Conservation (phyloP, 163 green algal genomes). For the Smithsoniella earleae region DNA sequence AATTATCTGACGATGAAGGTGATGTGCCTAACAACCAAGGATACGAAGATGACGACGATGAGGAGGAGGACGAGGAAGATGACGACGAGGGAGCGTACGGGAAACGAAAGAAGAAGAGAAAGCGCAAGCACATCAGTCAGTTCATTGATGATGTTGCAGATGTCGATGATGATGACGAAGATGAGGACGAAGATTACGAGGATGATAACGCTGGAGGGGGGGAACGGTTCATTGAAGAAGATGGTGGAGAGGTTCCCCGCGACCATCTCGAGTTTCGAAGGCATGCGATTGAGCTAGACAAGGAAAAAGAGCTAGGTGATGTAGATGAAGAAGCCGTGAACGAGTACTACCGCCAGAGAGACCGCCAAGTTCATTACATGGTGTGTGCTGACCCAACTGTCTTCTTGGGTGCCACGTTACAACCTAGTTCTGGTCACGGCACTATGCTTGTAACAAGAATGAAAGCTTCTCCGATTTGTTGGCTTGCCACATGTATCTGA, state of each 20-base stretch:
- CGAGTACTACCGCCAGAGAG: slow-evolving; percentile 15
- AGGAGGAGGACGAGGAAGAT: slow-evolving; percentile 17
- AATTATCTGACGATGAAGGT: slow-evolving; percentile 23
- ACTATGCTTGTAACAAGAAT: too few species aligned
- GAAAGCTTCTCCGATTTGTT: too few species aligned
- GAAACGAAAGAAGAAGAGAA: slow-evolving; percentile 23
- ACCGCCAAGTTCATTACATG: slow-evolving; percentile 13
- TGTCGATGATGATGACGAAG: slow-evolving; percentile 21
- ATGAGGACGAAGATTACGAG: slow-evolving; percentile 28
- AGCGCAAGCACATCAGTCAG: slow-evolving; percentile 14
- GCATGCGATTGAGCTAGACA: neutral
- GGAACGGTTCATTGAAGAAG: slow-evolving; percentile 25
- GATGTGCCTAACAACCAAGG: neutral
- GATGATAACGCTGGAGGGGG: slow-evolving; percentile 1
- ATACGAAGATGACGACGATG: neutral
- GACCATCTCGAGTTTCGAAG: slow-evolving; percentile 14
- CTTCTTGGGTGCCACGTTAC: too few species aligned
- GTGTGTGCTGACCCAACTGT: too few species aligned
- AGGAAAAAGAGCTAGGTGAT: neutral
- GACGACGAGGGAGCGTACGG: neutral
- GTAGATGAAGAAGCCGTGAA: slow-evolving; percentile 27
- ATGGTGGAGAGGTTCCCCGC: neutral
- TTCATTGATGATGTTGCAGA: slow-evolving; percentile 31
- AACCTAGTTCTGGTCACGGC: too few species aligned
- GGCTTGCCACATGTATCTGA: too few species aligned